A percentile compares a stretch with the other conserved stretches of the same genome.
Evolutionary conservation across 2,329 filamentous ascomycete species (phyloP).

Genomic region (Aspergillus aculeatinus): DNA sequence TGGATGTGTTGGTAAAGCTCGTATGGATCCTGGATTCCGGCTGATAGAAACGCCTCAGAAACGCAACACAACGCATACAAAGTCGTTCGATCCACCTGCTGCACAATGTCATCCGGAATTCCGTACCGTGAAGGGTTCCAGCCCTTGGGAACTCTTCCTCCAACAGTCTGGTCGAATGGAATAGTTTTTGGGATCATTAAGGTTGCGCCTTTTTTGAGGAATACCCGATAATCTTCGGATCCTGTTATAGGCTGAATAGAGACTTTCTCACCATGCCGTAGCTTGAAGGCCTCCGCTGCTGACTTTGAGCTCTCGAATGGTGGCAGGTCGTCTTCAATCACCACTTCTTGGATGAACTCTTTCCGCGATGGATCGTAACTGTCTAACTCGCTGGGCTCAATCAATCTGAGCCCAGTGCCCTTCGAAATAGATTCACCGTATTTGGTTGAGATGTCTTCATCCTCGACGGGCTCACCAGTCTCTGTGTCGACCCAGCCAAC

Average conservation of each 20-base stretch:
- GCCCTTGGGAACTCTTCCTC: slow-evolving; percentile 63
- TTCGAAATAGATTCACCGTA: slow-evolving; percentile 63
- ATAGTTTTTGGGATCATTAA: slow-evolving; percentile 58
- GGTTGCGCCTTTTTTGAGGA: slow-evolving; percentile 67
- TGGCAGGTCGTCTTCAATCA: slow-evolving; percentile 62
- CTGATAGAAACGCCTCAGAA: slow-evolving; percentile 71
- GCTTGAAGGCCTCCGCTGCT: slow-evolving; percentile 19
- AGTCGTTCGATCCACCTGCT: slow-evolving; percentile 20
- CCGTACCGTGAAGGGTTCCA: slow-evolving; percentile 95
- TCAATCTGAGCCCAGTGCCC: slow-evolving; percentile 89
- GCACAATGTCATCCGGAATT: slow-evolving; percentile 90
- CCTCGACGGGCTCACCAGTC: slow-evolving; percentile 12
- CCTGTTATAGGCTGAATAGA: slow-evolving; percentile 62
- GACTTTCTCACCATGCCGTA: slow-evolving; percentile 36
- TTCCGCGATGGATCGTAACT: slow-evolving; percentile 50
- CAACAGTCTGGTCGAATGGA: slow-evolving; percentile 19
- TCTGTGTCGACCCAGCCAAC: slow-evolving; percentile 63
- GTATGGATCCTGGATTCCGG: slow-evolving; percentile 94
- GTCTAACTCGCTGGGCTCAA: slow-evolving; percentile 77
- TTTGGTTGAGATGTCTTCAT: slow-evolving; percentile 14
- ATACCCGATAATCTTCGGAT: slow-evolving; percentile 86
- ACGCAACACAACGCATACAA: slow-evolving; percentile 24
- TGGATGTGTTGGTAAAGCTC: slow-evolving; percentile 99
- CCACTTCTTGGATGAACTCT: slow-evolving; percentile 91
- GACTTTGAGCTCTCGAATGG: slow-evolving; percentile 19